phyloP scores from a whole-genome alignment of 768 basidiomycete species.

The Pluteus cervinus region DNA sequence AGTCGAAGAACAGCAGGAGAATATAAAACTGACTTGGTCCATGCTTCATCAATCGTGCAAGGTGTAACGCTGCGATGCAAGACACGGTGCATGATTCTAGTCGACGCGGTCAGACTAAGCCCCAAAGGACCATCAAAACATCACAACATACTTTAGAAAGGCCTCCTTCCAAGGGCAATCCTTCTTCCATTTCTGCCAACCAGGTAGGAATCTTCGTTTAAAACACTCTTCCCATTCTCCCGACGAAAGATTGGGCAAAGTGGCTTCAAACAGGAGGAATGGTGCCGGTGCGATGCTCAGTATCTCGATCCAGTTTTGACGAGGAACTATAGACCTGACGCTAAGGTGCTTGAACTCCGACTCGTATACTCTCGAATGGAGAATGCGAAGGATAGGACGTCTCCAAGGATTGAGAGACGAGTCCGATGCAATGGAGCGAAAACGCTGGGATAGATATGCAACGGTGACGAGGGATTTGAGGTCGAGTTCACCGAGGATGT shows the following conservation, averaged over 20 bases:
- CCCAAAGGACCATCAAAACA: constrained; percentile 3
- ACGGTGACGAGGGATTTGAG: constrained; percentile 50
- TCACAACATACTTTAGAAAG: constrained; percentile 53
- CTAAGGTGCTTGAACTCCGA: constrained; percentile 50
- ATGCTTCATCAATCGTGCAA: constrained; percentile 78
- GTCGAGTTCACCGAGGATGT: constrained; percentile 65
- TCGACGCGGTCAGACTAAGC: constrained; percentile 9
- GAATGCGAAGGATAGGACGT: constrained; percentile 55
- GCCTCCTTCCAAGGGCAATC: constrained; percentile 58
- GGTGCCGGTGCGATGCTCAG: constrained; percentile 53
- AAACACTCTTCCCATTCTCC: constrained; percentile 76
- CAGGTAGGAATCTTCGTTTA: constrained; percentile 62
- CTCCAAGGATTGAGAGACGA: constrained; percentile 72
- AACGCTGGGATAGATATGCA: constrained; percentile 55
- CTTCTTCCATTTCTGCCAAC: constrained; percentile 70
- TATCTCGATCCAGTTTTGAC: constrained; percentile 78
- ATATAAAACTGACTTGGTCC: constrained; percentile 60
- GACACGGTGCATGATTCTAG: constrained; percentile 56
- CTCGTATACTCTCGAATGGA: constrained; percentile 43
- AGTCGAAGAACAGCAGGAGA: constrained; percentile 5
- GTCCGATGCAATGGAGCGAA: constrained; percentile 56
- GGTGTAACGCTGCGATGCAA: constrained; percentile 63
- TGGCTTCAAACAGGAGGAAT: constrained; percentile 63
- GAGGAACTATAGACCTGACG: constrained; percentile 57
- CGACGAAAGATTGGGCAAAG: constrained; percentile 60